A percentile compares a stretch with the other conserved stretches of the same genome.
phyloP scores from a whole-genome alignment of 2,329 filamentous ascomycete species.

The Trichoderma sp. region DNA sequence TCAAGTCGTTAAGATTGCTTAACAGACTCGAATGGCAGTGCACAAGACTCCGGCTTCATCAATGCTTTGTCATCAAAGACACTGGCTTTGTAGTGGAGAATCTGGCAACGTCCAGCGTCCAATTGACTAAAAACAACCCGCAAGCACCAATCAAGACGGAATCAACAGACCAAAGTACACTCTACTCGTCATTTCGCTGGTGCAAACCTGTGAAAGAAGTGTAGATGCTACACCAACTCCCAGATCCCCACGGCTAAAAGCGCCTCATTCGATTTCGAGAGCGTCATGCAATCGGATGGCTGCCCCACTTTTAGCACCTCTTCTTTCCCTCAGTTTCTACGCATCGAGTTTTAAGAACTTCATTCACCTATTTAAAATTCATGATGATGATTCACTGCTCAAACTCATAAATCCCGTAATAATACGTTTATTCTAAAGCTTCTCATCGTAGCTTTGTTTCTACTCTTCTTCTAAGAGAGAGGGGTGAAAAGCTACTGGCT shows the following conservation, averaged over 20 bases:
- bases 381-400: background rate
- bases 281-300: background rate
- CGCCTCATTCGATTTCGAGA: background rate
- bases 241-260: background rate
- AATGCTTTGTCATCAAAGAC: background rate
- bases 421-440: background rate
- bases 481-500: no score
- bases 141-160: background rate
- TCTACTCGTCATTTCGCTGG: background rate
- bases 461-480: background rate
- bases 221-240: background rate
- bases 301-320: background rate
- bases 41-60: background rate
- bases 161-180: background rate
- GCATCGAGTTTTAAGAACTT: background rate
- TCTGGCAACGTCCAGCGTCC: background rate
- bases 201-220: fast-evolving
- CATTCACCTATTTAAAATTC: no score
- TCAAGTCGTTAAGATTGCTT: background rate
- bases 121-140: background rate
- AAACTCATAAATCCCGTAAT: background rate
- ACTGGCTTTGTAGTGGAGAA: background rate
- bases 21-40: background rate
- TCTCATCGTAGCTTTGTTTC: background rate
- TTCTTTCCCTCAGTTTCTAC: background rate